A percentile compares a stretch with the other conserved stretches of the same genome.
These are phyloP conservation scores for Termitomyces sp. DNA, from an alignment of 1,284 basidiomycete species.

Conservation along the genomic window DNA sequence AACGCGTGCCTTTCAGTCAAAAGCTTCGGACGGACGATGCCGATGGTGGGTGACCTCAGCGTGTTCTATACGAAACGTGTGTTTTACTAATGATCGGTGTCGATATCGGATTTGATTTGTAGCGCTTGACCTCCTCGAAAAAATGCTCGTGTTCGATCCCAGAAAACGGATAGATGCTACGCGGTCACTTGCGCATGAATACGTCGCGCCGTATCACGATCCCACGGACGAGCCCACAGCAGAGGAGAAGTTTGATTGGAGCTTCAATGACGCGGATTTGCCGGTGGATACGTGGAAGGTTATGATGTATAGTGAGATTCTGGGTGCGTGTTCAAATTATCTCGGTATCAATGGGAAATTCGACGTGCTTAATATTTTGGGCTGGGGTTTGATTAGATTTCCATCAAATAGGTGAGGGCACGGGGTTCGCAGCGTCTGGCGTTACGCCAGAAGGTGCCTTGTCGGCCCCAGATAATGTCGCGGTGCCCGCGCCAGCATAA, in stretches of 20 bases:
- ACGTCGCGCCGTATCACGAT: slow-evolving; percentile 97
- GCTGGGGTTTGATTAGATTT: slow-evolving; percentile 49
- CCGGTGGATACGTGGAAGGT: slow-evolving; percentile 99
- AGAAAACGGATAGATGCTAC: slow-evolving; percentile 94
- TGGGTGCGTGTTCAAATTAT: slow-evolving; percentile 52
- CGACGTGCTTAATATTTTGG: background rate
- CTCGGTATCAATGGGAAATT: background rate
- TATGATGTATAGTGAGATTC: slow-evolving; percentile 95
- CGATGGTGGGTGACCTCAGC: slow-evolving; percentile 49
- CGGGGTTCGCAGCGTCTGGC: slow-evolving; percentile 28
- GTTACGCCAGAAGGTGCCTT: slow-evolving; percentile 62
- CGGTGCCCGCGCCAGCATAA: slow-evolving; percentile 7
- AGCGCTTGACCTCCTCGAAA: slow-evolving; percentile 96
- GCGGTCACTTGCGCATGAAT: slow-evolving; percentile 88
- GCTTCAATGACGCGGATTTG: slow-evolving; percentile 99
- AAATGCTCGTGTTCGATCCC: slow-evolving; percentile 99
- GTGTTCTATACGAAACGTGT: background rate
- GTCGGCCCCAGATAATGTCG: slow-evolving; percentile 46
- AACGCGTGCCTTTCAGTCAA: slow-evolving; percentile 91
- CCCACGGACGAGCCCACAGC: slow-evolving; percentile 97
- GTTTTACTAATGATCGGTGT: background rate
- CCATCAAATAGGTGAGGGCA: slow-evolving; percentile 64
- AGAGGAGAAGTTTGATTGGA: slow-evolving; percentile 96
- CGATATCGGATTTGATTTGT: background rate
- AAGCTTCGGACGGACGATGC: slow-evolving; percentile 91